Percentiles rank a stretch among this genome's conserved stretches.
Evolutionary conservation across 495 filamentous ascomycete species (phyloP).

Genomic region (Penicillium soppii): DNA sequence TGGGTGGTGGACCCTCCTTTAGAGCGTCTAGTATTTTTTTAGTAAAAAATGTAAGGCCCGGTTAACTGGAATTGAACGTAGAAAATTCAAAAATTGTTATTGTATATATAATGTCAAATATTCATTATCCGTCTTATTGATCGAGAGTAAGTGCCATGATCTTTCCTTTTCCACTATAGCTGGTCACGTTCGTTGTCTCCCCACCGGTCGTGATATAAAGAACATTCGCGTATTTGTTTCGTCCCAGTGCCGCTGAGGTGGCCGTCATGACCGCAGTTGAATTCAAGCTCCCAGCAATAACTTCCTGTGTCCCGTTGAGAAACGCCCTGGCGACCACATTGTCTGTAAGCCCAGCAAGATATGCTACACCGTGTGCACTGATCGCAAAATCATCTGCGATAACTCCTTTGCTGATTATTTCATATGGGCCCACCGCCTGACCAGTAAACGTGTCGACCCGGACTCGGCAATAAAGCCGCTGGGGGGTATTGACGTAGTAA

Average conservation of each 20-base stretch:
- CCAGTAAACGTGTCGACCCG: slow-evolving; percentile 23
- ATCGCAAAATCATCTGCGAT: slow-evolving; percentile 7
- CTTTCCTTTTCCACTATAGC: slow-evolving; percentile 5
- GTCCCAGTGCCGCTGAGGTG: background rate
- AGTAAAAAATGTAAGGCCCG: background rate
- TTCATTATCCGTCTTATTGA: no score
- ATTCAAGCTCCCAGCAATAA: background rate
- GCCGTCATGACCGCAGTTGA: background rate
- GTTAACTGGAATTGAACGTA: no score
- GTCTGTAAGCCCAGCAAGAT: slow-evolving; percentile 6
- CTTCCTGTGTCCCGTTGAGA: background rate
- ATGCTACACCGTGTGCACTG: background rate
- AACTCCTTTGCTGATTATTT: slow-evolving; percentile 1
- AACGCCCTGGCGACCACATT: slow-evolving; percentile 1
- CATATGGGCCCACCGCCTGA: background rate
- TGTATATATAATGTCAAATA: background rate
- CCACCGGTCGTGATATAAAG: slow-evolving; percentile 11
- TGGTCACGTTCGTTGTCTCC: slow-evolving; percentile 2
- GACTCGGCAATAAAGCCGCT: slow-evolving; percentile 24
- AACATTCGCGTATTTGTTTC: background rate
- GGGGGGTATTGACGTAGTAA: slow-evolving; percentile 35
- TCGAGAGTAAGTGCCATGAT: background rate
- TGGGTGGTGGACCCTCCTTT: background rate
- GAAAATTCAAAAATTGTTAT: no score
- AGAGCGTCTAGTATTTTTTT: background rate